Base-by-base conservation (phyloP, 176 grass and related monocot species). In the Eragrostis curvula region DNA sequence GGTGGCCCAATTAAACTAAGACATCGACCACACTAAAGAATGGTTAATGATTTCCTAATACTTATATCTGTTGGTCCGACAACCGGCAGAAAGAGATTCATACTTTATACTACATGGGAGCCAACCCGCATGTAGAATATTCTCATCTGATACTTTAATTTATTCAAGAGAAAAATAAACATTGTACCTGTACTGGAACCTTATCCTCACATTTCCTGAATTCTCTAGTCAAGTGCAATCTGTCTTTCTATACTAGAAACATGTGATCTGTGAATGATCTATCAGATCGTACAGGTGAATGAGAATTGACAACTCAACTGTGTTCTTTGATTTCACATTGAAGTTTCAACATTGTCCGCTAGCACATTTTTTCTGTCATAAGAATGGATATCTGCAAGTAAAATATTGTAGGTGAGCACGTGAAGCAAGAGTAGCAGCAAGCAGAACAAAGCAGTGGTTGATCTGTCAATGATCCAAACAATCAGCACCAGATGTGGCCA, bases 231-330 rank as follows among this genome's bases (percentile, higher is more conserved):
- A 74, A 75, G 41, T 1, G 18, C 46, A 45, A 8, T 48, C 25
- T 50, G 63, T 60, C 67, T 41, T 41, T 58, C 20, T 24, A 67
- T 51, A 52, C 2, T 21, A 25, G 2, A 74, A 74, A 52, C 16
- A 27, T n/a, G 66, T 68, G 43, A 51, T 63, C 1, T 18, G 8
- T 39, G 23, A 32, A 49, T 75, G 43, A 51, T 32, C 51, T 51
- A 69, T 79, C 60, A 88, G 50, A 84, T 79, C n/a, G 40, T 42
- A 88, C 68, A 74, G 6, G 62, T 51, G 12, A 67, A 64, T 25
- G 41, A 42, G 40, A 75, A 61, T 74, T 67, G 81, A 69, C 24
- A 61, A 17, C 51, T 58, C 48, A 88, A 83, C 10, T 17, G 43
- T 27, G 9, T 71, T 24, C 64, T 74, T 73, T 70, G 41, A 39